These are phyloP conservation scores for Dissoconium aciculare DNA, from an alignment of 2,329 filamentous ascomycete genomes.

Conservation along the genomic window DNA sequence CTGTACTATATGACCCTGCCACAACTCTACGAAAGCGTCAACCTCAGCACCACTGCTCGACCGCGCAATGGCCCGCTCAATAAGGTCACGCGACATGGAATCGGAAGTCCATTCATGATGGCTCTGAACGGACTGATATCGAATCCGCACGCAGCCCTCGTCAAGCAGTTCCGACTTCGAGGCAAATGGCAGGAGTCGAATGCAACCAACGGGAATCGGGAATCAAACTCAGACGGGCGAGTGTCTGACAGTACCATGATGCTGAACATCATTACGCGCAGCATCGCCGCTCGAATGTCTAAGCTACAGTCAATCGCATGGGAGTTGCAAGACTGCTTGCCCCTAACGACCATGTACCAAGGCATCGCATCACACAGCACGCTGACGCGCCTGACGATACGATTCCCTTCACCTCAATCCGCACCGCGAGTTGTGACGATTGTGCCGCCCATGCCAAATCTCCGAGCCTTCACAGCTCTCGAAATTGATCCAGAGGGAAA, in stretches of 20 bases:
- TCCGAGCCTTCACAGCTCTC: constrained; percentile 39
- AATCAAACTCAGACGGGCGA: constrained; percentile 43
- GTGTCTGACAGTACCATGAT: constrained; percentile 51
- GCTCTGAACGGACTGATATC: constrained; percentile 48
- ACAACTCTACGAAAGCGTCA: constrained; percentile 43
- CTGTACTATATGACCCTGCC: constrained; percentile 51
- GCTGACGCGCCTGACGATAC: constrained; percentile 40
- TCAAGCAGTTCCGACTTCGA: constrained; percentile 37
- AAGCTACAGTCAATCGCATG: constrained; percentile 43
- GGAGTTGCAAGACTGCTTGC: constrained; percentile 47
- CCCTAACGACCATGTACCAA: constrained; percentile 43
- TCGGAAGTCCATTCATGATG: constrained; percentile 48
- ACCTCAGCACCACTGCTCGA: constrained; percentile 42
- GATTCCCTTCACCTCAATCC: constrained; percentile 38
- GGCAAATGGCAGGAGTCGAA: constrained; percentile 45
- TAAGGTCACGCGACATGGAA: too few species aligned
- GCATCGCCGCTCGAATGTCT: constrained; percentile 44
- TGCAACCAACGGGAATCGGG: too few species aligned
- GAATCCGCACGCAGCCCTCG: constrained; percentile 37
- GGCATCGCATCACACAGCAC: constrained; percentile 37
- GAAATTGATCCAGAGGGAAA: constrained; percentile 51
- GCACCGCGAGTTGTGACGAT: constrained; percentile 42
- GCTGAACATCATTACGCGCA: constrained; percentile 44
- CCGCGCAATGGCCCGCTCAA: constrained; percentile 47
- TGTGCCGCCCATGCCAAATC: constrained; percentile 42